phyloP scores from a whole-genome alignment of 345 rosid genomes.

The Salix brachista region DNA sequence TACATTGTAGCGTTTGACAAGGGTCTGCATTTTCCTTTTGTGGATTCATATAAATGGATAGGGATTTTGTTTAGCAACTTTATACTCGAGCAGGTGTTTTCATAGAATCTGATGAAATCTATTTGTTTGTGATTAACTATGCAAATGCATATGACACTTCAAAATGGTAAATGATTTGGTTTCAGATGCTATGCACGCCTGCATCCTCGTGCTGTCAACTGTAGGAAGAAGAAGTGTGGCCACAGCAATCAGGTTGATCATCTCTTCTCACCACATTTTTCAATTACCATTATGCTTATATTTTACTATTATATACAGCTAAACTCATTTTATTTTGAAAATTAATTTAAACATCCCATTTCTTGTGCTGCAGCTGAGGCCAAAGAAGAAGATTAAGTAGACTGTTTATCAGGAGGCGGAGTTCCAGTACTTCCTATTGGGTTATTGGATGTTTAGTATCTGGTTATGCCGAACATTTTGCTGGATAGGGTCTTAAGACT shows the following conservation, averaged over 20 bases:
- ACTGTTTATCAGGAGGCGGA: not conserved
- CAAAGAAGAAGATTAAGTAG: conserved; percentile 62
- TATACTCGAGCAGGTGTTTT: too few relatives aligned
- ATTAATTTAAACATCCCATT: not conserved
- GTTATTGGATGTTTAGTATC: not conserved
- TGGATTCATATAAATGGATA: too few relatives aligned
- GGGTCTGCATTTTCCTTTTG: too few relatives aligned
- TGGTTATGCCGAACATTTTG: not conserved
- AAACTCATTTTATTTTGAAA: not conserved
- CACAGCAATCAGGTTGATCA: conserved; percentile 93
- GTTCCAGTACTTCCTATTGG: not conserved
- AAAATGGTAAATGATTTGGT: not conserved
- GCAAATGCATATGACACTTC: too few relatives aligned
- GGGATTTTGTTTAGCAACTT: too few relatives aligned
- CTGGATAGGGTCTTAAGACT: not conserved
- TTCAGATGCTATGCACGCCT: conserved; percentile 88
- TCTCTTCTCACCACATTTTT: not conserved
- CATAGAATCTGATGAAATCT: not conserved
- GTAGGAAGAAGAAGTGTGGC: conserved; percentile 98
- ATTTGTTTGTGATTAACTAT: too few relatives aligned
- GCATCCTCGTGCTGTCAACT: conserved; percentile 95
- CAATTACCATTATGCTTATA: not conserved
- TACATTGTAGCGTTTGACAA: too few relatives aligned
- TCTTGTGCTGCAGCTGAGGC: conserved; percentile 70
- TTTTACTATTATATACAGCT: not conserved